These are phyloP conservation scores for Nitzschia sp. DNA, from an alignment of 108 stramenopile species.

Conservation along the genomic window DNA sequence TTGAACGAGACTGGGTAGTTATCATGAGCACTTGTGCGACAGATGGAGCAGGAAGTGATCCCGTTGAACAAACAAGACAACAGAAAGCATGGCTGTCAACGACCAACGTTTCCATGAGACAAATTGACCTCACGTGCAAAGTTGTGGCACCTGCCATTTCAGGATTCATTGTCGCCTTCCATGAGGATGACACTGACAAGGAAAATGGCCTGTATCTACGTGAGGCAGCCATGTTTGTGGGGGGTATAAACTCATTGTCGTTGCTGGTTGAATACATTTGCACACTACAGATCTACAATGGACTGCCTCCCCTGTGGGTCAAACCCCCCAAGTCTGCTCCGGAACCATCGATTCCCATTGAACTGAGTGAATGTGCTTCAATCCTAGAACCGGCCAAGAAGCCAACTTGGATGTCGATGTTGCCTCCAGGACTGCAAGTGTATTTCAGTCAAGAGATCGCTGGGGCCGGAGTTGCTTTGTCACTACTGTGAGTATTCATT, in stretches of 20 bases:
- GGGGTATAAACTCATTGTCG: slow-evolving; percentile 43
- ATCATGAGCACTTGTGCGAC: slow-evolving; percentile 41
- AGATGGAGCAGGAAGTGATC: background rate
- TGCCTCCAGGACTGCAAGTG: slow-evolving; percentile 32
- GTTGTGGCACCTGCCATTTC: slow-evolving; percentile 53
- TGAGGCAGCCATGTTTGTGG: slow-evolving; percentile 47
- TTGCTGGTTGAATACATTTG: slow-evolving; percentile 57
- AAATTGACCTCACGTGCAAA: slow-evolving; percentile 60
- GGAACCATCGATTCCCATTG: background rate
- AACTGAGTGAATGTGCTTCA: too few relatives aligned
- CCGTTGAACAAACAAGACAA: background rate
- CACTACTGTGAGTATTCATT: slow-evolving; percentile 39
- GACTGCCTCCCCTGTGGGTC: slow-evolving; percentile 13
- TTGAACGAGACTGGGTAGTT: slow-evolving; percentile 74
- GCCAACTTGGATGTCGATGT: background rate
- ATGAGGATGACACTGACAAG: slow-evolving; percentile 27
- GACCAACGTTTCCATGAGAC: slow-evolving; percentile 64
- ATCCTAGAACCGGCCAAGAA: background rate
- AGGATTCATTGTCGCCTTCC: slow-evolving; percentile 38
- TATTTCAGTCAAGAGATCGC: slow-evolving; percentile 44
- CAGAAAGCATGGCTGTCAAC: slow-evolving; percentile 50
- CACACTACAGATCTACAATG: slow-evolving; percentile 31
- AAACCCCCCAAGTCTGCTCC: slow-evolving; percentile 1
- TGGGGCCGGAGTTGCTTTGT: slow-evolving; percentile 49
- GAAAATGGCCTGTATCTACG: slow-evolving; percentile 30